Evolutionary conservation across 768 basidiomycete species (phyloP).

Genomic region (Mrakia frigida): DNA sequence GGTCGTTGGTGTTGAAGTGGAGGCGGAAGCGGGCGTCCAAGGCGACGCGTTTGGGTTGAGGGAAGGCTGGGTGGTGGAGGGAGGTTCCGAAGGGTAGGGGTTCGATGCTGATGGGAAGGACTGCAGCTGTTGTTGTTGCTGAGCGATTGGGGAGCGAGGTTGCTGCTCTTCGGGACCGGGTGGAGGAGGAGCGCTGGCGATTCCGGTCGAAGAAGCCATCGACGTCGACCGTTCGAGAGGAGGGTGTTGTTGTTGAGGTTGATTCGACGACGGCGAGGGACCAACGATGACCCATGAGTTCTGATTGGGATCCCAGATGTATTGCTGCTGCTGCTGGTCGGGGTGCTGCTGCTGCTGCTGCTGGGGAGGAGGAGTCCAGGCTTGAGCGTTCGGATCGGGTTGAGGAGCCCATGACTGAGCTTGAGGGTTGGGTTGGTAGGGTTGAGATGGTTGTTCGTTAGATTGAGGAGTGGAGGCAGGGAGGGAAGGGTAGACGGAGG

Average conservation of each 20-base stretch:
- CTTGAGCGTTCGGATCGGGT: slow-evolving; percentile 3
- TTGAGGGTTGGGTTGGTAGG: background rate
- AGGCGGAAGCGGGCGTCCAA: background rate
- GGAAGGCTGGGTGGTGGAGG: background rate
- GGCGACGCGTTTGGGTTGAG: background rate
- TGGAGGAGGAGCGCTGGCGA: slow-evolving; percentile 4
- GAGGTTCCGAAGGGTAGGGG: background rate
- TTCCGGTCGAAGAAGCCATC: background rate
- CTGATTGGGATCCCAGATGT: background rate
- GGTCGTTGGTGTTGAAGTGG: background rate
- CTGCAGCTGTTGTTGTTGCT: background rate
- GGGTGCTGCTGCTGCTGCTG: background rate
- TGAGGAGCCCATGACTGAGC: background rate
- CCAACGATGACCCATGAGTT: background rate
- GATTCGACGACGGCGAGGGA: too few species aligned
- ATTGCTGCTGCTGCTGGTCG: background rate
- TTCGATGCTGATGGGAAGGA: background rate
- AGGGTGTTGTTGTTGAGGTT: background rate
- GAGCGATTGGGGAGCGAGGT: background rate
- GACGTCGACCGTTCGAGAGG: background rate
- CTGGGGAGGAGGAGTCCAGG: background rate
- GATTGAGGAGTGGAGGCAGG: background rate
- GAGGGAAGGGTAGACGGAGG: background rate
- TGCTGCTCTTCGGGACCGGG: background rate
- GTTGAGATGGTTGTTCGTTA: background rate